Evolutionary conservation across 2,329 filamentous ascomycete genomes (phyloP), one percentile per base, ranked within the genome.

Genomic region (Elsinoe fawcettii): DNA sequence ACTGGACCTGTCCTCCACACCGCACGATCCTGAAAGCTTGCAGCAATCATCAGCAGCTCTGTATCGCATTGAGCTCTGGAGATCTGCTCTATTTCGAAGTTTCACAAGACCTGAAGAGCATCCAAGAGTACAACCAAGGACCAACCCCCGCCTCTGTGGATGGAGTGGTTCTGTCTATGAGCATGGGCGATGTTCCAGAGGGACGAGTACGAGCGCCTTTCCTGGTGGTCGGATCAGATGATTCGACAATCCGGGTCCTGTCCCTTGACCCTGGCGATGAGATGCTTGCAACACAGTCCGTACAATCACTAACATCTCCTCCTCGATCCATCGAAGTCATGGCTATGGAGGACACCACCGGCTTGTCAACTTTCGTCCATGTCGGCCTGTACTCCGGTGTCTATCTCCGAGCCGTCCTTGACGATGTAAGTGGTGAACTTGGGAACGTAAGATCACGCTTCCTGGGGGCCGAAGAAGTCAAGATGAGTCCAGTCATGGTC

Each of bases 41-140:
- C 1, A 93, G 92, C 14, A 99, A 99, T 66, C 85, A 92, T 65
- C 84, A 88, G 41, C 93, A 99, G 72, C 89, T 99, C 23, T 90
- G 90, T 2, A 86, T 97, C 51, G 93, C 93, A 1, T 77, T 99
- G 23, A 97, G 91, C 68, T 96, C 91, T 7, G 92, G 92, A 36
- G 93, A 99, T 70, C 92, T 99, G 61, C 88, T 96, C 41, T 99
- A 97, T 69, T 99, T 99, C 64, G 95, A 99, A 70, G 92, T 96
- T 84, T 93, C 96, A 66, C 81, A 83, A 0, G 92, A 97, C 71
- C 91, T 91, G 27, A 88, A 88, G 2, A 58, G 55, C 12, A 77
- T 97, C 30, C 90, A 90, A 32, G 92, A 97, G 73, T 96, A 96
- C 63, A 88, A 68, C 18, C 67, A 70, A 58, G 63, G 70, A 11